Evolutionary conservation across 1,139 yeast genomes (phyloP).

Genomic region (Protomyces macrosporus): DNA sequence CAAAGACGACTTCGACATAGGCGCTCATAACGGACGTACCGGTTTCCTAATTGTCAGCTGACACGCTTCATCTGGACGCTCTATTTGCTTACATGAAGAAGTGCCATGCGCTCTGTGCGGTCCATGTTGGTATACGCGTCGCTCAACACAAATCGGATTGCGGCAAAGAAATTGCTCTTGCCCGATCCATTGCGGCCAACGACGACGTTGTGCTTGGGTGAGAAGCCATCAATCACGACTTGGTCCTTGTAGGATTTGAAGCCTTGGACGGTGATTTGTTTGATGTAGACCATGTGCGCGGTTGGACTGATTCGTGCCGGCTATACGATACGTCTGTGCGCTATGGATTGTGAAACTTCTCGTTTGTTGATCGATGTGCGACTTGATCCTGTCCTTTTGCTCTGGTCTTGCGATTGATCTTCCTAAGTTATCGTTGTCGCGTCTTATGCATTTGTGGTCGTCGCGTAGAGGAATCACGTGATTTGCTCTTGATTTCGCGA

Average conservation of each 20-base stretch:
- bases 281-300: conserved; percentile 11
- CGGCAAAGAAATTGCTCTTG: conserved; percentile 91
- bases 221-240: conserved; percentile 67
- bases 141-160: conserved; percentile 84
- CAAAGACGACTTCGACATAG: conserved; percentile 82
- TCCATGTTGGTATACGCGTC: conserved; percentile 85
- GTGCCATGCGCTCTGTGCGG: conserved; percentile 82
- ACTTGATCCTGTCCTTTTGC: no score
- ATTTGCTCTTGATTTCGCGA: no score
- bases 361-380: no score
- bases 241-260: conserved; percentile 89
- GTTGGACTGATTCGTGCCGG: not conserved
- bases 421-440: no score
- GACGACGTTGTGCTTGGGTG: conserved; percentile 81
- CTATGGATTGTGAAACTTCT: no score
- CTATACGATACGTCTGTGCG: no score
- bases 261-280: conserved; percentile 71
- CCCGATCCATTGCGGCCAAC: conserved; percentile 96
- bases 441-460: no score
- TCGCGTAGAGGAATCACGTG: no score
- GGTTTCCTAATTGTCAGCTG: conserved; percentile 39
- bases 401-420: no score
- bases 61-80: no score
- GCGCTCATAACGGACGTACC: conserved; percentile 85
- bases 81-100: conserved; percentile 57